Conservation (phyloP, 768 basidiomycete genomes). For the Dictyophora rubrovolvata region DNA sequence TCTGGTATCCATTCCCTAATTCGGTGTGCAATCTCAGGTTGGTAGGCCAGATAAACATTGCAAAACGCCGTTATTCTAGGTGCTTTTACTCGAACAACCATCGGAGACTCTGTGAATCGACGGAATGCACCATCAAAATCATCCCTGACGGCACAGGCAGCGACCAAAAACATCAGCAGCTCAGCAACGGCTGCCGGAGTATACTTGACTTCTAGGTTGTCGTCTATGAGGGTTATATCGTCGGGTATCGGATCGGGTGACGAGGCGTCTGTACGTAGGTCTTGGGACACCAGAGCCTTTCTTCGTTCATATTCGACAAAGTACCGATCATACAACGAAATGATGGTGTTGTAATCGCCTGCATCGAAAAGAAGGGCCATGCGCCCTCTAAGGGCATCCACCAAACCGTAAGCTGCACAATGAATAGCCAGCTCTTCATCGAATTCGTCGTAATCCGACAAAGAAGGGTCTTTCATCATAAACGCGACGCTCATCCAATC, state of each 20-base stretch:
- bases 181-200: not conserved
- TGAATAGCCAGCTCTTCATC: conserved; percentile 38
- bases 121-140: conserved; percentile 49
- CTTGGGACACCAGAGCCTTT: not conserved
- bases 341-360: conserved; percentile 30
- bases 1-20: conserved; percentile 36
- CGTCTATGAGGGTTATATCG: not conserved
- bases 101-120: conserved; percentile 25
- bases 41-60: conserved; percentile 21
- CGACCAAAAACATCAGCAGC: conserved; percentile 42
- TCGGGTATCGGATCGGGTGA: not conserved
- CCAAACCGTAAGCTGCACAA: conserved; percentile 34
- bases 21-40: conserved; percentile 30
- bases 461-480: not conserved
- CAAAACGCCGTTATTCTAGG: conserved; percentile 31
- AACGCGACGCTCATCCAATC: not conserved
- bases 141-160: conserved; percentile 50
- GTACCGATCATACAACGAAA: conserved; percentile 36
- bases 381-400: conserved; percentile 38
- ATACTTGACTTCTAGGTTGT: conserved; percentile 2
- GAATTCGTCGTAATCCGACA: not conserved
- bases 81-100: conserved; percentile 26
- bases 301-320: conserved; percentile 9
- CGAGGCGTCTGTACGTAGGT: not conserved
- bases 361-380: conserved; percentile 37